These are phyloP conservation scores for Colletotrichum spaethianum DNA, from an alignment of 2,329 filamentous ascomycete species.

Conservation along the genomic window DNA sequence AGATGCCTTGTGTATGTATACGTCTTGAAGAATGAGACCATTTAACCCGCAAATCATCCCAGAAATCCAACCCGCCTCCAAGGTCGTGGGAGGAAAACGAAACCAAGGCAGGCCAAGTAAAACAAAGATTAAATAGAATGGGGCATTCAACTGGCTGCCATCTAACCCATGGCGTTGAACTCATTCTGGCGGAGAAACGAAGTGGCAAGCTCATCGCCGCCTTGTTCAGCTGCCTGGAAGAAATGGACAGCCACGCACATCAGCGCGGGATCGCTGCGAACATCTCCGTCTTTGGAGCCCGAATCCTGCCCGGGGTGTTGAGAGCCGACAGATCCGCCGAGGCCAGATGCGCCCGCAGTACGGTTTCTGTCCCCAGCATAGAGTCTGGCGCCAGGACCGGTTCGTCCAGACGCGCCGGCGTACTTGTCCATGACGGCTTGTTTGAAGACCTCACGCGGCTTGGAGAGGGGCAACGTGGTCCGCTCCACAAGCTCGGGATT, in stretches of 20 bases:
- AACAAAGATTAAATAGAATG: not conserved
- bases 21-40: slow-evolving; percentile 9
- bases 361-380: slow-evolving; percentile 41
- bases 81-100: too few relatives aligned
- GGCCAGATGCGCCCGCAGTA: slow-evolving; percentile 38
- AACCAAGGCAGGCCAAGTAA: not conserved
- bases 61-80: not conserved
- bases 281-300: slow-evolving; percentile 59
- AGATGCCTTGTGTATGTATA: slow-evolving; percentile 32
- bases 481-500: slow-evolving; percentile 88
- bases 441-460: slow-evolving; percentile 91
- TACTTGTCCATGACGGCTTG: slow-evolving; percentile 84
- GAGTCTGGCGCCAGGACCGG: slow-evolving; percentile 39
- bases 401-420: slow-evolving; percentile 54
- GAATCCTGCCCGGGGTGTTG: slow-evolving; percentile 47
- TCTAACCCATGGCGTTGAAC: slow-evolving; percentile 39
- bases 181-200: slow-evolving; percentile 83
- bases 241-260: slow-evolving; percentile 98
- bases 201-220: slow-evolving; percentile 88
- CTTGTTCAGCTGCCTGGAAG: slow-evolving; percentile 91
- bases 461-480: slow-evolving; percentile 86
- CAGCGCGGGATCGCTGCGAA: slow-evolving; percentile 83
- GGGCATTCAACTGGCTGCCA: not conserved
- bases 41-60: not conserved
- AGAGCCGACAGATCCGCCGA: slow-evolving; percentile 43